A percentile compares a stretch with the other conserved stretches of the same genome.
phyloP scores from a whole-genome alignment of 1,284 basidiomycete species.

The Puccinia brachypodii region DNA sequence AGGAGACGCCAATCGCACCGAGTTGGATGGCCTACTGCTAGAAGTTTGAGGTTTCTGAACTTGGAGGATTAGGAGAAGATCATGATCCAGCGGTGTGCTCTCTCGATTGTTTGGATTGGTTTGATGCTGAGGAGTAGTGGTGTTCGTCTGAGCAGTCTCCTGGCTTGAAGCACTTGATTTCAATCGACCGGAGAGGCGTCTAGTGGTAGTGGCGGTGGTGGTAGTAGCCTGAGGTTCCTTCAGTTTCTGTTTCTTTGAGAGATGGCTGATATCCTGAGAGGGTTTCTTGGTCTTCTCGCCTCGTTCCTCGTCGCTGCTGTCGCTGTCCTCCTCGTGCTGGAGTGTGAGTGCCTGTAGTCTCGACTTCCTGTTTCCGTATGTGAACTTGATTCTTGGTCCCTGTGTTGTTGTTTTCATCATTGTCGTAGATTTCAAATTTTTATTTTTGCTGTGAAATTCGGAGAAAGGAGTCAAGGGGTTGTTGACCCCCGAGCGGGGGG shows the following conservation, averaged over 20 bases:
- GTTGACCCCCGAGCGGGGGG: too few species aligned
- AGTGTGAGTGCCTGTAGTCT: background rate
- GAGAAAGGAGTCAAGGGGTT: too few species aligned
- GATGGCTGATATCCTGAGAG: background rate
- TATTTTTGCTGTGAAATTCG: too few species aligned
- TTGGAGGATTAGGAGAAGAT: background rate
- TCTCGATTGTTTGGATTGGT: background rate
- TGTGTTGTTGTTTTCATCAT: background rate
- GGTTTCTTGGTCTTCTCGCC: background rate
- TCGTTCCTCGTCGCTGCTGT: background rate
- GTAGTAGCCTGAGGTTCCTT: background rate
- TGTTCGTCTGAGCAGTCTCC: background rate
- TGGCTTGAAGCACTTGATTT: background rate
- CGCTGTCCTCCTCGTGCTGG: background rate
- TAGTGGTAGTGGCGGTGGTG: background rate
- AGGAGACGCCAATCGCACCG: background rate
- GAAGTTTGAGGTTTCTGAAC: slow-evolving; percentile 14
- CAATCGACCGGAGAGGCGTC: slow-evolving; percentile 12
- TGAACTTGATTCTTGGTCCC: slow-evolving; percentile 16
- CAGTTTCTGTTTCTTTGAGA: background rate
- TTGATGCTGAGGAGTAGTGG: background rate
- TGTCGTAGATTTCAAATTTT: too few species aligned
- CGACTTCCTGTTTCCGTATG: background rate
- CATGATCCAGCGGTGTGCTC: slow-evolving; percentile 1
- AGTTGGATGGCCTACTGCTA: background rate